Conservation (phyloP, 345 rosid genomes). For the Mangifera indica region DNA sequence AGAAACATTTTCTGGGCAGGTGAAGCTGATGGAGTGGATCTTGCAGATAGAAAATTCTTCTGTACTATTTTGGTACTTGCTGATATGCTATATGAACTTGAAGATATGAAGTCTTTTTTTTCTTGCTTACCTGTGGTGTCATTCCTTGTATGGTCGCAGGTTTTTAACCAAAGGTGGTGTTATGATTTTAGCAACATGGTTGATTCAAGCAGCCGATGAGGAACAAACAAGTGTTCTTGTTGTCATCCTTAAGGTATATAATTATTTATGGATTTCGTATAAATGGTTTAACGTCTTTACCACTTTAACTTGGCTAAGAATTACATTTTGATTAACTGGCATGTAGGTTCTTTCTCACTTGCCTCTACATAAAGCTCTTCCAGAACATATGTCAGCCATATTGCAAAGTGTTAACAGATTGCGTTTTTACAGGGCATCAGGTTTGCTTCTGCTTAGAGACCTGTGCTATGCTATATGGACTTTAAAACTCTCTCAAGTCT, state of each 20-base stretch:
- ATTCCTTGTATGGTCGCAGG: slow-evolving; percentile 47
- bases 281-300: not conserved
- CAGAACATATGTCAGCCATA: slow-evolving; percentile 89
- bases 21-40: slow-evolving; percentile 90
- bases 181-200: slow-evolving; percentile 91
- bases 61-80: slow-evolving; percentile 67
- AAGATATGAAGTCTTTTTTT: slow-evolving; percentile 4
- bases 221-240: slow-evolving; percentile 81
- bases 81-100: slow-evolving; percentile 11
- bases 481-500: not conserved
- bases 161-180: slow-evolving; percentile 86
- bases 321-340: slow-evolving; percentile 22
- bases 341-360: slow-evolving; percentile 83
- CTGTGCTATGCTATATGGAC: not conserved
- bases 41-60: slow-evolving; percentile 74
- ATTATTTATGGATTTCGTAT: slow-evolving; percentile 2
- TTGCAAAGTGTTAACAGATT: slow-evolving; percentile 83
- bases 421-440: slow-evolving; percentile 79
- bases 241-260: slow-evolving; percentile 62
- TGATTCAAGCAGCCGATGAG: slow-evolving; percentile 82
- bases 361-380: slow-evolving; percentile 84
- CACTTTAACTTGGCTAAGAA: slow-evolving; percentile 18
- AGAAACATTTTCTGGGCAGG: slow-evolving; percentile 91
- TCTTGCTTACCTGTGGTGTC: slow-evolving; percentile 1
- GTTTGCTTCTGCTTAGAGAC: slow-evolving; percentile 46